Evolutionary conservation across 495 filamentous ascomycete species (phyloP).

Genomic region (Aspergillus leporis): DNA sequence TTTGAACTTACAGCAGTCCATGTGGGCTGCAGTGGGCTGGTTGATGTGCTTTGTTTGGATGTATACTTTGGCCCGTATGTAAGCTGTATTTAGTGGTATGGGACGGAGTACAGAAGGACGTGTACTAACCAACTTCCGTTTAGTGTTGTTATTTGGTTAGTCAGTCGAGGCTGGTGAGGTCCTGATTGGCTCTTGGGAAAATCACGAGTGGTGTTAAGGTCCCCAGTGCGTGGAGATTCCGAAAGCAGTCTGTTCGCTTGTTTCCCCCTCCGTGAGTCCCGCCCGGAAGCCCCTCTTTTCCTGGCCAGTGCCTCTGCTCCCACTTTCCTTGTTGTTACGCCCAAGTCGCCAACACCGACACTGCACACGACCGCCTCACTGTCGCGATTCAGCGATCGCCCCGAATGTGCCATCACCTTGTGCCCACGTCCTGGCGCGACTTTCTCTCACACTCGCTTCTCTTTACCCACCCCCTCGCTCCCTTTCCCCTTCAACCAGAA

Average conservation of each 20-base stretch:
- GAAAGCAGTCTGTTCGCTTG: constrained; percentile 13
- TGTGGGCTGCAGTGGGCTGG: constrained; percentile 26
- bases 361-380: constrained; percentile 32
- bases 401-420: constrained; percentile 20
- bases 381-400: constrained; percentile 30
- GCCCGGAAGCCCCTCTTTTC: constrained; percentile 23
- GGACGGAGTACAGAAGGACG: constrained; percentile 19
- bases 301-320: constrained; percentile 10
- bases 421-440: constrained; percentile 24
- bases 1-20: constrained; percentile 19
- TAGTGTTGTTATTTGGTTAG: constrained; percentile 22
- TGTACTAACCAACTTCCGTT: constrained; percentile 11
- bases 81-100: constrained; percentile 18
- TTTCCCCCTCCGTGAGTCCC: constrained; percentile 26
- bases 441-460: constrained; percentile 17
- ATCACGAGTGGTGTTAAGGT: constrained; percentile 14
- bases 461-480: constrained; percentile 20
- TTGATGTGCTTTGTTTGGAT: constrained; percentile 20
- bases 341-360: constrained; percentile 21
- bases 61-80: constrained; percentile 8
- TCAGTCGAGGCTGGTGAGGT: constrained; percentile 16
- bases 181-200: constrained; percentile 12
- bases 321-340: constrained; percentile 20
- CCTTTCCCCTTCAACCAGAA: constrained; percentile 22
- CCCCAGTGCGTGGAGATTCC: constrained; percentile 16